A percentile compares a stretch with the other conserved stretches of the same genome.
These are phyloP conservation scores for Hippophae rhamnoides DNA, from an alignment of 306 rosid species.

Conservation along the genomic window DNA sequence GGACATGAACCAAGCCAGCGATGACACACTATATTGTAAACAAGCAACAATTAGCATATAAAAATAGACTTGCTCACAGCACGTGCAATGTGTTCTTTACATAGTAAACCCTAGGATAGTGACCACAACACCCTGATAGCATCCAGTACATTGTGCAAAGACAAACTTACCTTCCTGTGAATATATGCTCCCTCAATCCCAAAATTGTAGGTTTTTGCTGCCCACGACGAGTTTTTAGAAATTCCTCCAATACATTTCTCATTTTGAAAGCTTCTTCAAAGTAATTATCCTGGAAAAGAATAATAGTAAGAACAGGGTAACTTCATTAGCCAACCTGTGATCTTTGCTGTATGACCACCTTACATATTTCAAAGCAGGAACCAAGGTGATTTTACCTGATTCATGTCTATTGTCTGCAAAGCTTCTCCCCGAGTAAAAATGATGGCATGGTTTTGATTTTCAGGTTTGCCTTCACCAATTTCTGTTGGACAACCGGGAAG, in stretches of 20 bases:
- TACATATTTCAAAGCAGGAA: constrained; percentile 9
- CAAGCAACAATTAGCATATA: constrained; percentile 13
- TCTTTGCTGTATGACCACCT: neutral
- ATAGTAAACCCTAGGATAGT: too few relatives aligned
- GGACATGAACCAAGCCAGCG: constrained; percentile 99
- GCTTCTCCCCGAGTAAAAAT: constrained; percentile 97
- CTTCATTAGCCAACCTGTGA: neutral
- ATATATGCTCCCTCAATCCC: constrained; percentile 96
- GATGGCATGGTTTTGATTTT: constrained; percentile 97
- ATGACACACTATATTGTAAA: constrained; percentile 73
- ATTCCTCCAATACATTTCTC: constrained; percentile 87
- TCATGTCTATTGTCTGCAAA: constrained; percentile 95
- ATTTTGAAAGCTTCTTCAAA: constrained; percentile 97
- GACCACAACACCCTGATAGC: too few relatives aligned
- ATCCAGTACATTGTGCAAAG: too few relatives aligned
- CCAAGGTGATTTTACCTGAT: constrained; percentile 50
- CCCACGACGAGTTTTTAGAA: constrained; percentile 41
- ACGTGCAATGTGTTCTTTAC: too few relatives aligned
- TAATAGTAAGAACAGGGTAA: constrained; percentile 1
- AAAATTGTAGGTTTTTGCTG: constrained; percentile 65
- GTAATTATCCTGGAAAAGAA: constrained; percentile 61
- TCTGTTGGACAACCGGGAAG: constrained; percentile 88
- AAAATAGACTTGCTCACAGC: too few relatives aligned
- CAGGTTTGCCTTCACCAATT: constrained; percentile 97
- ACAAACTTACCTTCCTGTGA: constrained; percentile 77